Base-by-base conservation (phyloP, 2,329 filamentous ascomycete genomes). In the Stagonosporopsis rhizophila region DNA sequence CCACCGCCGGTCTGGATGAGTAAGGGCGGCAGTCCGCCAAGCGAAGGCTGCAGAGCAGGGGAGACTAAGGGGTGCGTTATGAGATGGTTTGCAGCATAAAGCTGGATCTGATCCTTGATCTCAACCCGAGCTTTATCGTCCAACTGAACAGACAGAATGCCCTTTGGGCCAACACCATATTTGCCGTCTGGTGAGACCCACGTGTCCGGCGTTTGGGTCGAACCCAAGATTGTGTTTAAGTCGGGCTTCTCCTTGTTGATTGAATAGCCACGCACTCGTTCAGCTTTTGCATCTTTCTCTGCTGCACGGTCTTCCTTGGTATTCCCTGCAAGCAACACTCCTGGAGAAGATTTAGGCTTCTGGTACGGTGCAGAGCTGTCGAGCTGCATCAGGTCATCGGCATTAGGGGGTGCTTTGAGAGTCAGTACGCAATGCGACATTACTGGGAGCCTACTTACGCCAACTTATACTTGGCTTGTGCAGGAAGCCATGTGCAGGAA, bases 31-130 rank as follows among this genome's bases (percentile, higher is more conserved):
- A 99, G 82, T 0, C 95, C 95, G 38, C 95, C 95, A 0, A 99
- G 83, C 0, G 91, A 93, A 1, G 94, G 88, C 66, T 97, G 92
- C 69, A 97, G 82, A 3, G 92, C 83, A 1, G 95, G 92, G 47
- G 93, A 98, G 4, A 98, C 93, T 2, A 98, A 79, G 0, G 95
- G 95, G 69, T 99, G 93, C 0, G 87, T 84, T 5, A 98, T 77
- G 8, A 98, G 82, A 46, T 91, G 87, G 72, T 98, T 99, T 1
- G 92, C 90, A 0, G 92, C 86, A 64, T 89, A 89, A 74, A 95
- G 86, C 76, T 98, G 94, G 38, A 98, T 95, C 73, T 99, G 95
- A 59, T 98, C 93, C 68, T 91, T 92, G 59, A 98, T 83, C 40
- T 88, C 82, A 3, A 96, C 79, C 1, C 83, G 77, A 66, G 88